These are phyloP conservation scores for Secale cereale DNA, from an alignment of 176 grass and related monocot genomes.

Conservation along the genomic window DNA sequence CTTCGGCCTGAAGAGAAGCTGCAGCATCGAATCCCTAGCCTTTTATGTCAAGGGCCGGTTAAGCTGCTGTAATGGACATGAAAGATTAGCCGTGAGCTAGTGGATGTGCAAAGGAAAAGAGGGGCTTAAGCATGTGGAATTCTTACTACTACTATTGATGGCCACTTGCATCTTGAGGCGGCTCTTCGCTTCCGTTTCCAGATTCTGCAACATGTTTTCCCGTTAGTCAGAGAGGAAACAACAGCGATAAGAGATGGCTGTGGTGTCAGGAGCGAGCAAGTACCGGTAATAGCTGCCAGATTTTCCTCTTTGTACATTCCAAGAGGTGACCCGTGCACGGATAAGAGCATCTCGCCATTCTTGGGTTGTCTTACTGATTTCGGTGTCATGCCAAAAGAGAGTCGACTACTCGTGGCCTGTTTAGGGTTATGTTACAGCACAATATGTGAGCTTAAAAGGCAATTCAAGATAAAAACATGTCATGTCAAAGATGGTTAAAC, in stretches of 20 bases:
- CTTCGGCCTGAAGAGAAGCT: background rate
- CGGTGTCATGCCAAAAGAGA: conserved; percentile 82
- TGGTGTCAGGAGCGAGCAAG: background rate
- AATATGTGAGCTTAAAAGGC: background rate
- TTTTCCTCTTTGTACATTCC: conserved; percentile 86
- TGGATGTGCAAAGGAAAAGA: background rate
- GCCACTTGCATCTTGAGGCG: background rate
- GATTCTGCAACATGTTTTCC: conserved; percentile 51
- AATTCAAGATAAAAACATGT: background rate
- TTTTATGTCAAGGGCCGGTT: background rate
- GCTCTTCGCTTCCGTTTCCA: conserved; percentile 43
- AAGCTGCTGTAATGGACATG: background rate
- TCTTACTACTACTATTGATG: conserved; percentile 18
- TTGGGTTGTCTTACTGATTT: conserved; percentile 76
- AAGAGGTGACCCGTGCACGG: conserved; percentile 76
- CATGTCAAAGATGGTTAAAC: background rate
- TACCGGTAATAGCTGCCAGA: conserved; percentile 66
- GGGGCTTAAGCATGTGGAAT: background rate
- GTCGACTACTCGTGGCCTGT: conserved; percentile 53
- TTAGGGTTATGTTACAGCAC: conserved; percentile 8
- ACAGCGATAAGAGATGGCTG: background rate
- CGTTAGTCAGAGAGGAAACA: background rate
- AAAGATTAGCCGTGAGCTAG: background rate
- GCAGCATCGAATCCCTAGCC: background rate
- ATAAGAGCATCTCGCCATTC: conserved; percentile 89